Percentiles rank a stretch among this genome's conserved stretches.
These are phyloP conservation scores for Scheffersomyces quercinus DNA, from an alignment of 1,139 yeast species.

Conservation along the genomic window DNA sequence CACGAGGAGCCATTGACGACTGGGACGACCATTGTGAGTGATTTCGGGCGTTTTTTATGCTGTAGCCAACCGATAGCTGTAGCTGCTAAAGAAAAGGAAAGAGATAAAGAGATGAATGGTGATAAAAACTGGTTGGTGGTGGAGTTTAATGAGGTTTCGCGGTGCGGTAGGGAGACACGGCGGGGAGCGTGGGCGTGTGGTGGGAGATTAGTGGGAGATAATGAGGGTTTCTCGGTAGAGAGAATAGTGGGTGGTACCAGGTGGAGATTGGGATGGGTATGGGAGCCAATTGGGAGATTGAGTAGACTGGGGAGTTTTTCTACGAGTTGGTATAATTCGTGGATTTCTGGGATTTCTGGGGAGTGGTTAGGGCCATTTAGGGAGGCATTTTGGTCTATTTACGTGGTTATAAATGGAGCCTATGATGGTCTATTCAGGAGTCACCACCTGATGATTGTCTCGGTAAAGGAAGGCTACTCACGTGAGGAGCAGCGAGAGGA, in stretches of 20 bases:
- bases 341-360: too few relatives aligned
- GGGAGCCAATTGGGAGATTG: too few relatives aligned
- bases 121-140: not conserved
- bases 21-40: slow-evolving; percentile 21
- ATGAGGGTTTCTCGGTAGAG: not conserved
- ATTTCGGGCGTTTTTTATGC: not conserved
- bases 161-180: not conserved
- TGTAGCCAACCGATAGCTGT: too few relatives aligned
- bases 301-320: too few relatives aligned
- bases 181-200: slow-evolving; percentile 4
- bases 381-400: too few relatives aligned
- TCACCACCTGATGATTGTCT: not conserved
- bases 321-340: too few relatives aligned
- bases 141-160: not conserved
- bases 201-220: slow-evolving; percentile 6
- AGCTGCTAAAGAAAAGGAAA: not conserved
- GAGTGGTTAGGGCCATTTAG: too few relatives aligned
- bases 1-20: slow-evolving; percentile 55
- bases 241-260: too few relatives aligned
- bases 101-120: not conserved
- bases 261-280: too few relatives aligned
- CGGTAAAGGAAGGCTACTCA: not conserved
- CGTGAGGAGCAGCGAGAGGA: slow-evolving; percentile 1
- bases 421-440: too few relatives aligned
- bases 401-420: too few relatives aligned